Percentiles rank a stretch among this genome's conserved stretches.
phyloP scores from a whole-genome alignment of 768 basidiomycete species.

The Pholiota molesta region DNA sequence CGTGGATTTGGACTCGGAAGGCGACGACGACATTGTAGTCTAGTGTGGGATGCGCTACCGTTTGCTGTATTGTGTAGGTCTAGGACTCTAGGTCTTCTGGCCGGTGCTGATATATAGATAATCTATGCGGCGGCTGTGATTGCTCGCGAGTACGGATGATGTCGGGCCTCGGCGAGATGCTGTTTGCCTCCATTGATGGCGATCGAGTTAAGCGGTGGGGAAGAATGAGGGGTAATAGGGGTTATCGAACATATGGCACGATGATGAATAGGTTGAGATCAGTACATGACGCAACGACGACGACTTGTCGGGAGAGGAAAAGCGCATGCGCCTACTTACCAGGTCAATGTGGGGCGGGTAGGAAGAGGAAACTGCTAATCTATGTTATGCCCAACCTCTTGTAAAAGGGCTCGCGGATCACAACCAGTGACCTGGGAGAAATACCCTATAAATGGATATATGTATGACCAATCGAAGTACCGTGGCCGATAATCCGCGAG shows the following conservation, averaged over 20 bases:
- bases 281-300: neutral
- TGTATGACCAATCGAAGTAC: slow-evolving; percentile 4
- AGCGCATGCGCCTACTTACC: neutral
- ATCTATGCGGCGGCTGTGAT: slow-evolving; percentile 4
- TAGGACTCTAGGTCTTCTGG: slow-evolving; percentile 6
- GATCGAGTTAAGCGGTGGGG: neutral
- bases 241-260: neutral
- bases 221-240: slow-evolving; percentile 1
- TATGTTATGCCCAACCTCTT: neutral
- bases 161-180: neutral
- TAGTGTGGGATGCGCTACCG: neutral
- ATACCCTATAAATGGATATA: slow-evolving; percentile 1
- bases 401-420: neutral
- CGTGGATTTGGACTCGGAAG: neutral
- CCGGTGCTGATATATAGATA: slow-evolving; percentile 6
- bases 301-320: neutral
- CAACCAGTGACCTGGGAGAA: slow-evolving; percentile 5
- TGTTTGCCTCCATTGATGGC: neutral
- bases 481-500: slow-evolving; percentile 2
- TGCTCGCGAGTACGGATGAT: neutral
- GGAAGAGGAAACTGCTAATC: neutral
- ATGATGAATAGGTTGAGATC: neutral
- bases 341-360: neutral
- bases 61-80: neutral
- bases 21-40: slow-evolving; percentile 2